phyloP scores from a whole-genome alignment of 2,329 filamentous ascomycete species.

The Colletotrichum sp. region DNA sequence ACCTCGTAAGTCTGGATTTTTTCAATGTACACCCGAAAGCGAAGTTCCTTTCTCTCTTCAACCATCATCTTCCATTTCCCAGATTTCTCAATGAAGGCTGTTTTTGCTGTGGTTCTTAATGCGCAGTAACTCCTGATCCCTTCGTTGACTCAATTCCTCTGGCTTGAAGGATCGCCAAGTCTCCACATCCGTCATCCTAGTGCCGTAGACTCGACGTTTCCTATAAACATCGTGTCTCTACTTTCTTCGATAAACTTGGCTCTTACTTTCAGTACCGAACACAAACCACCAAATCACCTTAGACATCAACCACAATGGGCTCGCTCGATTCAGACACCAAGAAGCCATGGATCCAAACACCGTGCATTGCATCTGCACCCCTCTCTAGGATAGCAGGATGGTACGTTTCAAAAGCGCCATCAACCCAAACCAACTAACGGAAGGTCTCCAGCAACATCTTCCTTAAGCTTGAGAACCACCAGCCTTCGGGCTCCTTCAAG shows the following conservation, averaged over 20 bases:
- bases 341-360: slow-evolving; percentile 74
- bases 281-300: not conserved
- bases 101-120: too few relatives aligned
- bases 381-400: slow-evolving; percentile 76
- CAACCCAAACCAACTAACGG: slow-evolving; percentile 19
- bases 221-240: not conserved
- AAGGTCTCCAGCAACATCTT: slow-evolving; percentile 68
- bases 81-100: too few relatives aligned
- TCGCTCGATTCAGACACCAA: slow-evolving; percentile 42
- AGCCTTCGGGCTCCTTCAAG: slow-evolving; percentile 88
- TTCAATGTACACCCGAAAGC: not conserved
- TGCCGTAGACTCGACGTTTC: not conserved
- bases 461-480: slow-evolving; percentile 85
- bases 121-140: not conserved
- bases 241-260: not conserved
- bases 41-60: not conserved
- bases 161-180: not conserved
- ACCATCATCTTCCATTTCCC: not conserved
- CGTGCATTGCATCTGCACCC: slow-evolving; percentile 69
- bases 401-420: slow-evolving; percentile 45
- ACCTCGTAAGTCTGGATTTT: not conserved
- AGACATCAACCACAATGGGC: slow-evolving; percentile 39
- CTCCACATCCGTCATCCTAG: not conserved
- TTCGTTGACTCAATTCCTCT: not conserved
- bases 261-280: not conserved